phyloP scores from a whole-genome alignment of 495 filamentous ascomycete species.

The Chaetomidium leptoderma region DNA sequence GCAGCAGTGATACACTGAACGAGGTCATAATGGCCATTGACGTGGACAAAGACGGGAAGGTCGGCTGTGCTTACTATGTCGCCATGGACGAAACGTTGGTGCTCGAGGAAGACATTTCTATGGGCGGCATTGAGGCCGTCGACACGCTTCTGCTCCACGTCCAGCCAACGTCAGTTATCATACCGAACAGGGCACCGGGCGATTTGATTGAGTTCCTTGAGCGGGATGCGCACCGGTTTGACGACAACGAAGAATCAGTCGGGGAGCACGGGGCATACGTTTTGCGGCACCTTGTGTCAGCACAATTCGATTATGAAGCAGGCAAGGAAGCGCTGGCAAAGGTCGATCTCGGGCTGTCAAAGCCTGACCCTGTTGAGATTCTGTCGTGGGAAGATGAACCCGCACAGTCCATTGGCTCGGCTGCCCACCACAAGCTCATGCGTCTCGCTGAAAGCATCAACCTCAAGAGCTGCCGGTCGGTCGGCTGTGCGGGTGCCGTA shows the following conservation, averaged over 20 bases:
- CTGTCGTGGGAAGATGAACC: constrained; percentile 48
- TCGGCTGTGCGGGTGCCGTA: constrained; percentile 81
- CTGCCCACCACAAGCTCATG: constrained; percentile 61
- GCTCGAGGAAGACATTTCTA: constrained; percentile 74
- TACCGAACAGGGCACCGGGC: constrained; percentile 67
- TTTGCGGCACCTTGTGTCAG: constrained; percentile 64
- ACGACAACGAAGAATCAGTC: constrained; percentile 25
- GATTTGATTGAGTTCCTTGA: constrained; percentile 46
- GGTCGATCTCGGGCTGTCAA: constrained; percentile 48
- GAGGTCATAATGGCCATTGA: constrained; percentile 87
- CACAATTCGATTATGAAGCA: constrained; percentile 72
- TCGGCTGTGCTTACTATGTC: constrained; percentile 87
- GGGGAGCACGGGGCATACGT: constrained; percentile 54
- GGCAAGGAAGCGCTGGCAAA: constrained; percentile 64
- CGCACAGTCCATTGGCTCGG: constrained; percentile 46
- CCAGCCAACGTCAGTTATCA: constrained; percentile 74
- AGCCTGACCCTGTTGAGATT: constrained; percentile 53
- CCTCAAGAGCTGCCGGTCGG: constrained; percentile 59
- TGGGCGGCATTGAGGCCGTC: constrained; percentile 65
- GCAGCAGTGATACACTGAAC: constrained; percentile 52
- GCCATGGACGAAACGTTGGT: constrained; percentile 69
- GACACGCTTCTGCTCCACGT: constrained; percentile 72
- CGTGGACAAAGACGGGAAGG: constrained; percentile 60
- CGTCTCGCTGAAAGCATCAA: constrained; percentile 71
- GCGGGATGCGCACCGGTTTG: constrained; percentile 37